These are phyloP conservation scores for Kregervanrija fluxuum DNA, from an alignment of 805 yeast species.

Conservation along the genomic window DNA sequence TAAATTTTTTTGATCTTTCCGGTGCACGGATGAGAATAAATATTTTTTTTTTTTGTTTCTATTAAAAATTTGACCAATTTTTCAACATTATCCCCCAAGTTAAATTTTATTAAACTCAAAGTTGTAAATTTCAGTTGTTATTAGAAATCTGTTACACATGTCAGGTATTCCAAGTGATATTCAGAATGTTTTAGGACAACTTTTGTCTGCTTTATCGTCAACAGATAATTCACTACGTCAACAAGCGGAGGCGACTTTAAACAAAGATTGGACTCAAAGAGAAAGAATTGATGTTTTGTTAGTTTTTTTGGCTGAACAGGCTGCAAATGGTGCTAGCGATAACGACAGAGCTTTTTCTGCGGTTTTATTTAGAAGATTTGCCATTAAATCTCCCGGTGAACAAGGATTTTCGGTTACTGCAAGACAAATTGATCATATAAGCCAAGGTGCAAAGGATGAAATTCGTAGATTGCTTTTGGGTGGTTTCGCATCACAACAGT, in stretches of 20 bases:
- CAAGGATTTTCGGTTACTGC: slow-evolving; percentile 57
- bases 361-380: slow-evolving; percentile 81
- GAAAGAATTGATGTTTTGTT: slow-evolving; percentile 65
- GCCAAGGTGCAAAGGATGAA: slow-evolving; percentile 49
- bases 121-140: background rate
- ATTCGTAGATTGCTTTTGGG: slow-evolving; percentile 59
- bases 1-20: background rate
- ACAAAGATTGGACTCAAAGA: slow-evolving; percentile 65
- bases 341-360: slow-evolving; percentile 69
- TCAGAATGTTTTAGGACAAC: slow-evolving; percentile 42
- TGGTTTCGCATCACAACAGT: slow-evolving; percentile 65
- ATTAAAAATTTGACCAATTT: background rate
- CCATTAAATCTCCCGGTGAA: slow-evolving; percentile 69
- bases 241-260: slow-evolving; percentile 65
- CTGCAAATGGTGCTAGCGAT: slow-evolving; percentile 55
- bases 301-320: slow-evolving; percentile 74
- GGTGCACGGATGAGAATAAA: background rate
- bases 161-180: slow-evolving; percentile 54
- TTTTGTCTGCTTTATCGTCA: slow-evolving; percentile 66
- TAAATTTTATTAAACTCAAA: background rate
- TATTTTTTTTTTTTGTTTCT: background rate
- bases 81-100: background rate
- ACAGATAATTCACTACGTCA: slow-evolving; percentile 71
- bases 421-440: slow-evolving; percentile 67
- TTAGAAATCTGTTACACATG: slow-evolving; percentile 21